Evolutionary conservation across 176 grass and related monocot species (phyloP).

Genomic region (Hyparrhenia diplandra): DNA sequence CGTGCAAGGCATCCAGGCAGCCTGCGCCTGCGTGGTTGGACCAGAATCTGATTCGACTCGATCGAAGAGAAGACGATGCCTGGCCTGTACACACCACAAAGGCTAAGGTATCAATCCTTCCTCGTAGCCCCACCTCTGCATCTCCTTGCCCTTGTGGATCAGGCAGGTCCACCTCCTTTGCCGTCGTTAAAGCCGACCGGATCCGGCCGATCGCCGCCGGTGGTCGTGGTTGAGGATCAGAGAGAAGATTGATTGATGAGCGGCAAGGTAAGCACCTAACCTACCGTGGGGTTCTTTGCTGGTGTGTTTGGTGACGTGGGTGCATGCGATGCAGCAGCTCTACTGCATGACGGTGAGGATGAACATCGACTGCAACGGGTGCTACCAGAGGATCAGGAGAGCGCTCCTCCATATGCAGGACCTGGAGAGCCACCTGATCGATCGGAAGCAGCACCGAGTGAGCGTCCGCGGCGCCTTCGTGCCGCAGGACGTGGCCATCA

Average conservation of each 20-base stretch:
- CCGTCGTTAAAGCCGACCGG: not conserved
- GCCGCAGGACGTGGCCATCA: conserved; percentile 83
- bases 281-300: not conserved
- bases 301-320: not conserved
- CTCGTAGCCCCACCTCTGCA: not conserved
- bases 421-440: conserved; percentile 63
- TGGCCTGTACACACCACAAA: not conserved
- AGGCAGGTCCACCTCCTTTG: not conserved
- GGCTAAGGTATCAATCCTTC: not conserved
- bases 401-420: conserved; percentile 73
- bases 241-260: conserved; percentile 10
- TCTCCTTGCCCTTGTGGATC: not conserved
- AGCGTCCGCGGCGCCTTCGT: conserved; percentile 50
- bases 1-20: not conserved
- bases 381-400: conserved; percentile 58
- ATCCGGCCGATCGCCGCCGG: not conserved
- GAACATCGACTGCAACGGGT: conserved; percentile 77
- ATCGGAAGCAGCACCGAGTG: conserved; percentile 64
- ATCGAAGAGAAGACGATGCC: not conserved
- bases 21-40: not conserved
- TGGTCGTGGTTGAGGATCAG: not conserved
- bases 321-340: conserved; percentile 38
- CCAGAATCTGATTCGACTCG: conserved; percentile 22
- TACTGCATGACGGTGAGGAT: conserved; percentile 70
- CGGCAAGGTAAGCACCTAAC: conserved; percentile 12